Evolutionary conservation across 306 rosid species (phyloP).

Genomic region (Cucumis sativus): Cucumber_9930_V3 NC_026659.2:15030501-15031000

Average conservation of each 20-base stretch:
- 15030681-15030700: not conserved
- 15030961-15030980: constrained; percentile 49
- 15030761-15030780: not conserved
- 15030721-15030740: not conserved
- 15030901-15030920: constrained; percentile 78
- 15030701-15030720: not conserved
- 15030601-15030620: not conserved
- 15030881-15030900: constrained; percentile 90
- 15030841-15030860: constrained; percentile 88
- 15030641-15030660: not conserved
- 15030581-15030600: not conserved
- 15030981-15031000: constrained; percentile 11
- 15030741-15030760: not conserved
- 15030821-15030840: not conserved
- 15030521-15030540: too few relatives aligned
- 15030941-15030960: constrained; percentile 82
- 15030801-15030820: not conserved
- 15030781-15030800: not conserved
- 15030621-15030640: not conserved
- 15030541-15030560: too few relatives aligned
- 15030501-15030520: too few relatives aligned
- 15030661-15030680: not conserved
- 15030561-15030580: too few relatives aligned
- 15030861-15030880: constrained; percentile 90
- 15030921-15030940: constrained; percentile 73